phyloP scores from a whole-genome alignment of 805 yeast genomes.

The Clavispora phyllophila region DNA sequence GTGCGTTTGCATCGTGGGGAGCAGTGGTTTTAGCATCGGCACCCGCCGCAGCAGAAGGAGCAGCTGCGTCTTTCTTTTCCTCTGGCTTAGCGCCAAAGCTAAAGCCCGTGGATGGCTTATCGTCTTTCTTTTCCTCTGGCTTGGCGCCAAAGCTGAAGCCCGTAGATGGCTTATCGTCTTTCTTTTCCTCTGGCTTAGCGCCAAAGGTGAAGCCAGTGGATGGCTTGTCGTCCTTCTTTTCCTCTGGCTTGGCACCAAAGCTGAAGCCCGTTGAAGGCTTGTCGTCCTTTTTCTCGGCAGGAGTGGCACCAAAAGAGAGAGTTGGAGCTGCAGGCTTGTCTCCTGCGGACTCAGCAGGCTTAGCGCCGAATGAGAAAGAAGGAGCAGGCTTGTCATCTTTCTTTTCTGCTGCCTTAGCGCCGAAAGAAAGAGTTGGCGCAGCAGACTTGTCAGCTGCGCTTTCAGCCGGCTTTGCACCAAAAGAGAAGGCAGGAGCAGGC shows the following conservation, averaged over 20 bases:
- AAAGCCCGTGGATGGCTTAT: conserved; percentile 12
- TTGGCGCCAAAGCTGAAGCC: conserved; percentile 13
- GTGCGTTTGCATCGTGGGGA: conserved; percentile 9
- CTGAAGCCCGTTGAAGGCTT: conserved; percentile 15
- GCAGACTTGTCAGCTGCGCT: conserved; percentile 18
- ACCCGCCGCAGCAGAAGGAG: background rate
- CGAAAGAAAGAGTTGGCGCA: background rate
- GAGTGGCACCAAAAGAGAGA: conserved; percentile 5
- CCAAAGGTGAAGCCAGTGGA: conserved; percentile 6
- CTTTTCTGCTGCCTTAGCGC: conserved; percentile 8
- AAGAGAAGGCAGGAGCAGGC: conserved; percentile 16
- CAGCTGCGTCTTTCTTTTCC: background rate
- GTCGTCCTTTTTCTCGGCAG: conserved; percentile 6
- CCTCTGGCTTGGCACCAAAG: conserved; percentile 20
- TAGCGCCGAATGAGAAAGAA: conserved; percentile 21
- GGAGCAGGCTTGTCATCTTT: conserved; percentile 15
- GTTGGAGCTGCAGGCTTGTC: conserved; percentile 11
- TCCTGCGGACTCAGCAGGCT: background rate
- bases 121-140: conserved; percentile 13
- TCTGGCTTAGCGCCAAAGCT: conserved; percentile 21
- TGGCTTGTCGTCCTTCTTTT: conserved; percentile 4
- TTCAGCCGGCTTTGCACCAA: conserved; percentile 21
- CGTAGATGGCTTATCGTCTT: conserved; percentile 12
- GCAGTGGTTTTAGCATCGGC: background rate
- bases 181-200: conserved; percentile 4